Evolutionary conservation across 208 protist species (phyloP), one percentile per base, ranked within the genome.

Genomic region (Crithidia sp.): DNA sequence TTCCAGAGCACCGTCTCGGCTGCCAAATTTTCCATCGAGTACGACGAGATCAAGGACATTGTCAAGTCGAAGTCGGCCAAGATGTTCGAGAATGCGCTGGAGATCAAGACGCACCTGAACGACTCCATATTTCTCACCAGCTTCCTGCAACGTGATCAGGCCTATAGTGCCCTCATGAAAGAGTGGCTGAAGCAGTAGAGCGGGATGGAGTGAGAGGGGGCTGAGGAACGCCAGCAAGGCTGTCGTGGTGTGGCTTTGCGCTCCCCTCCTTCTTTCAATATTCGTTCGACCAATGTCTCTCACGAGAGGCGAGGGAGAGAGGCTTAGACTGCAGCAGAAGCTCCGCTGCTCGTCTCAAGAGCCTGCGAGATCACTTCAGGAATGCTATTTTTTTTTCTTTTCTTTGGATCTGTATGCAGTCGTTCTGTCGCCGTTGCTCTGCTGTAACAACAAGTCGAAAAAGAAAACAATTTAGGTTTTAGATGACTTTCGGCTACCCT

Each of bases 21-120:
- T 12, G 71, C 79, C 3, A 78, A 89, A 17, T 90, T 96, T 67
- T 77, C 80, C 36, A 49, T 94, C 10, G 87, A 94, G 63, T 93
- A 89, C 72, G 89, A 96, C 66, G 88, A 96, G 64, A 89, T 96
- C 56, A 90, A 88, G 45, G 87, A 96, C 44, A 81, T 96, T 14
- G 55, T 87, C 56, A 94, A 96, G 70, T 75, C 76, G 44, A 85
- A 88, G 45, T 85, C 76, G 17, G 79, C 71, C 39, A 95, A 92
- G 69, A 55, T 93, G 17, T 83, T 91, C 17, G 87, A 89, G 61
- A 93, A 90, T 44, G 78, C 87, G 12, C 89, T 96, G 59, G 70
- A 84, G 56, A 76, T 96, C 7, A 68, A 70, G 10, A 91, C 91
- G 7, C 87, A 96, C 63, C 49, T 94, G n/a, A 85, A 82, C 41